Conservation (phyloP, 2,329 filamentous ascomycete genomes). For the Pseudogymnoascus sp. region DNA sequence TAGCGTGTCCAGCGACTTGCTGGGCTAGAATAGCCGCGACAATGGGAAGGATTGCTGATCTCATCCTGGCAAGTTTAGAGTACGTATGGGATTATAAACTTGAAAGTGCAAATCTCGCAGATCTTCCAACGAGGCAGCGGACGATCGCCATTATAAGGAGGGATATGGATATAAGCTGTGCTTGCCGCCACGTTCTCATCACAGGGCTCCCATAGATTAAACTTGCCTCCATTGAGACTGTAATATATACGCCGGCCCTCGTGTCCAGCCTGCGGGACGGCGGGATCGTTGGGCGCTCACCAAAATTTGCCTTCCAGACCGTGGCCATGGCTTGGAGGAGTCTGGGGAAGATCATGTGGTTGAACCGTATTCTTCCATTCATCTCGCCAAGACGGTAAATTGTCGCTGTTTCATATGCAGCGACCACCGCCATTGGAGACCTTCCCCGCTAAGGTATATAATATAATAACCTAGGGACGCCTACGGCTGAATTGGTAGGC, state of each 20-base stretch:
- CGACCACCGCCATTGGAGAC: not conserved
- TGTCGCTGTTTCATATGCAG: conserved; percentile 3
- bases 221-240: not conserved
- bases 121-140: not conserved
- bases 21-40: conserved; percentile 5
- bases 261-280: not conserved
- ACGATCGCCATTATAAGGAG: not conserved
- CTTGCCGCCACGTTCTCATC: not conserved
- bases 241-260: conserved; percentile 2
- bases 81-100: not conserved
- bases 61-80: not conserved
- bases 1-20: conserved; percentile 37
- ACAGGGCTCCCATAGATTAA: conserved; percentile 1
- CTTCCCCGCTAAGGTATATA: not conserved
- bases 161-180: not conserved
- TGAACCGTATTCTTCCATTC: not conserved
- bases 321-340: not conserved
- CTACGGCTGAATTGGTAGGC: not conserved
- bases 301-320: not conserved
- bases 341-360: conserved; percentile 7
- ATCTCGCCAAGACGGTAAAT: conserved; percentile 5
- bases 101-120: conserved; percentile 1
- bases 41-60: not conserved
- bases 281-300: conserved; percentile 1
- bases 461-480: not conserved